These are phyloP conservation scores for Achaetomiella virescens DNA, from an alignment of 495 filamentous ascomycete species.

Conservation along the genomic window DNA sequence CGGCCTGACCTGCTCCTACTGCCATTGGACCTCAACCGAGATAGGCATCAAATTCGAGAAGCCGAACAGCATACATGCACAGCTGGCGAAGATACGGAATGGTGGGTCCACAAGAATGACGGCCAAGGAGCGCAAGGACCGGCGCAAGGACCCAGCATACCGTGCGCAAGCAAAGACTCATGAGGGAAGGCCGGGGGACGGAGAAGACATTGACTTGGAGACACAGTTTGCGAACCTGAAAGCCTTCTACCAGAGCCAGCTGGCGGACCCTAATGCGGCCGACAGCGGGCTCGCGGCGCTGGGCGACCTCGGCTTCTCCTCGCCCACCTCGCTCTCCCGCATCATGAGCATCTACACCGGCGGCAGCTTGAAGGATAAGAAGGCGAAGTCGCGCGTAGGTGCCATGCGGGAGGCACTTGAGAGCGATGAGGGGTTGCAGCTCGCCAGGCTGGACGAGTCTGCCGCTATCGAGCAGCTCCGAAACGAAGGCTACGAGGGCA, in stretches of 20 bases:
- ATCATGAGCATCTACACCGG: constrained; percentile 90
- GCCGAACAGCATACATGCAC: constrained; percentile 73
- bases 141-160: constrained; percentile 34
- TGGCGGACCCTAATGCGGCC: constrained; percentile 47
- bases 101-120: constrained; percentile 39
- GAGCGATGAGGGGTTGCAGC: constrained; percentile 61
- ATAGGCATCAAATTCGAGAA: constrained; percentile 88
- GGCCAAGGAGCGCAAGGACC: constrained; percentile 39
- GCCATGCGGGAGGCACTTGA: constrained; percentile 72
- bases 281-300: constrained; percentile 49
- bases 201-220: constrained; percentile 34
- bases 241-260: constrained; percentile 65
- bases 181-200: background rate
- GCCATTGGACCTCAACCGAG: constrained; percentile 83
- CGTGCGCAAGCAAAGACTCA: constrained; percentile 14
- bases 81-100: constrained; percentile 59
- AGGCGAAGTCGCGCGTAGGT: constrained; percentile 57
- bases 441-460: constrained; percentile 48
- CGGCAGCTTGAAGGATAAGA: constrained; percentile 52
- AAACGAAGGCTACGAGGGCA: constrained; percentile 36
- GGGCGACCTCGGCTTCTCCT: constrained; percentile 61
- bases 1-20: constrained; percentile 79
- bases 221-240: constrained; percentile 55
- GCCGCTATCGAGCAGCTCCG: constrained; percentile 42
- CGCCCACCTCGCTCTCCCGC: constrained; percentile 71